These are phyloP conservation scores for Aspergillus funiculosus DNA, from an alignment of 495 filamentous ascomycete species.

Conservation along the genomic window DNA sequence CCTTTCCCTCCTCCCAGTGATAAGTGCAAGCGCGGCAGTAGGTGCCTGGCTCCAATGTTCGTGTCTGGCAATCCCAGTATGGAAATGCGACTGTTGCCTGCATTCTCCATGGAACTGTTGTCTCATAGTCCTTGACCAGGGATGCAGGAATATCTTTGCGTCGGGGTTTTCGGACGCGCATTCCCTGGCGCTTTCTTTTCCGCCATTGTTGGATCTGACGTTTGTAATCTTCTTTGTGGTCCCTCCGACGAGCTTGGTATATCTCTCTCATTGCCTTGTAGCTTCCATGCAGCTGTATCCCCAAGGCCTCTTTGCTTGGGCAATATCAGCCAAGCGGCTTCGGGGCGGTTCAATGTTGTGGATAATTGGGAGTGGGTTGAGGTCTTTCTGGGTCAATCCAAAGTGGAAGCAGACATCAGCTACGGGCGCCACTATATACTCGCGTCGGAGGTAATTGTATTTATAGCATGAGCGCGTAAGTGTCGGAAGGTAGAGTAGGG, in stretches of 20 bases:
- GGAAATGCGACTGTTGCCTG: slow-evolving; percentile 9
- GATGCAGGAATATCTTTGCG: no score
- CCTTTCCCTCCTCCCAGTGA: slow-evolving; percentile 6
- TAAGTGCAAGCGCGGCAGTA: slow-evolving; percentile 16
- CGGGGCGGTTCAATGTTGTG: neutral
- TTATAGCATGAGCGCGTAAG: slow-evolving; percentile 9
- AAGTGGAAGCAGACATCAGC: slow-evolving; percentile 1
- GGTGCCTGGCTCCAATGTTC: slow-evolving; percentile 5
- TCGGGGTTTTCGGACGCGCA: no score
- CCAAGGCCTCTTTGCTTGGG: slow-evolving; percentile 2
- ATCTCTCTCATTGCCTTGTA: neutral
- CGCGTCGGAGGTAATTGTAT: neutral
- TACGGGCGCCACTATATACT: slow-evolving; percentile 4
- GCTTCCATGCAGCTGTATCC: slow-evolving; percentile 5
- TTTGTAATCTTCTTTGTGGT: neutral
- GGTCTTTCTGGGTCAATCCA: neutral
- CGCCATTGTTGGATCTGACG: neutral
- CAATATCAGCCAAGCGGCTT: neutral
- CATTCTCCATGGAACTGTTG: neutral
- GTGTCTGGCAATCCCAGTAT: slow-evolving; percentile 12
- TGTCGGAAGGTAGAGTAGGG: slow-evolving; percentile 12
- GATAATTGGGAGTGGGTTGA: slow-evolving; percentile 8
- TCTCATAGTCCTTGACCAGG: no score
- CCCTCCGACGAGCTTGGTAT: neutral
- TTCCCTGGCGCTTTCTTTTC: no score